A percentile compares a stretch with the other conserved stretches of the same genome.
Evolutionary conservation across 2,329 filamentous ascomycete genomes (phyloP).

Genomic region (Chrysosporium queenslandicum): DNA sequence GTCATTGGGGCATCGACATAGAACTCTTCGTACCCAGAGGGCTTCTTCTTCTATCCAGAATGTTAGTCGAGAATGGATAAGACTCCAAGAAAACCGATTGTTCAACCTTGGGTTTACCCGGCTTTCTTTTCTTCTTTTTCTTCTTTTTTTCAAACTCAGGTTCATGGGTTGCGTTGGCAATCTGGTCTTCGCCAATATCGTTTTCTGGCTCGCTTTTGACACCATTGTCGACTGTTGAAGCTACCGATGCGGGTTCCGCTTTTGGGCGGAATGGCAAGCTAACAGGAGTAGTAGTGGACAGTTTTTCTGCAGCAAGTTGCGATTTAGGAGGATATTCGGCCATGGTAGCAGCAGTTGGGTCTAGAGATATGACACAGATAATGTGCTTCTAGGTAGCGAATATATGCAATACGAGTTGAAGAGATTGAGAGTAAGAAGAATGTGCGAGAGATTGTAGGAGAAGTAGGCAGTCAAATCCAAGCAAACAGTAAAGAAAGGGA

Average conservation of each 20-base stretch:
- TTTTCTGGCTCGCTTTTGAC: conserved; percentile 1
- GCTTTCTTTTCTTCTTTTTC: conserved; percentile 28
- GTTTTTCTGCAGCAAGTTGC: background rate
- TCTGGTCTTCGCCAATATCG: background rate
- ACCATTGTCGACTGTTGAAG: background rate
- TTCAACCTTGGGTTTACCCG: conserved; percentile 17
- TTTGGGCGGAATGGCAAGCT: background rate
- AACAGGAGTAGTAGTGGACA: background rate
- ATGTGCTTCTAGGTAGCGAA: background rate
- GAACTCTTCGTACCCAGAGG: conserved; percentile 68
- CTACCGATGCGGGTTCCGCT: background rate
- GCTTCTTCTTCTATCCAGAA: conserved; percentile 32
- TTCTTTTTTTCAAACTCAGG: conserved; percentile 23
- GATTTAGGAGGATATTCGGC: background rate
- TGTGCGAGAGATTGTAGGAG: too few species aligned
- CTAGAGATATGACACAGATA: background rate
- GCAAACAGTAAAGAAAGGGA: too few species aligned
- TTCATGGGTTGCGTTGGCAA: background rate
- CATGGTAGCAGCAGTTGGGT: background rate
- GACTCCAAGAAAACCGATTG: background rate
- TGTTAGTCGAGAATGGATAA: background rate
- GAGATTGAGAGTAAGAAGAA: background rate
- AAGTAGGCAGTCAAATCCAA: too few species aligned
- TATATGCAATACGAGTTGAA: background rate
- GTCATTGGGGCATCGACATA: conserved; percentile 72